Evolutionary conservation across 2,329 filamentous ascomycete species (phyloP).

Genomic region (Pseudogymnoascus sp.): DNA sequence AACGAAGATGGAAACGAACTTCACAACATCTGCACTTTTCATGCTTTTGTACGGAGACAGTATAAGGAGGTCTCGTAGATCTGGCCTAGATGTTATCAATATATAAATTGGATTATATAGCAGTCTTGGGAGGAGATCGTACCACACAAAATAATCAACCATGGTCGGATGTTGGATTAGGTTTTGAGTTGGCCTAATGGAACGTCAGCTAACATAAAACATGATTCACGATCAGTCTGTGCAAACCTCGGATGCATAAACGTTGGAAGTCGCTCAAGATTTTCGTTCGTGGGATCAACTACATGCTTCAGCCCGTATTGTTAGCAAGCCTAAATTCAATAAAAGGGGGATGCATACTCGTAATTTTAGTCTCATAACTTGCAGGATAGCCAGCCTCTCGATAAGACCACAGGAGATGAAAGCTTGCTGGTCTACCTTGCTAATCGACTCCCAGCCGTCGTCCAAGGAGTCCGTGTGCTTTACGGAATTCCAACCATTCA

Average conservation of each 20-base stretch:
- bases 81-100: neutral
- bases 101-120: neutral
- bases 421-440: neutral
- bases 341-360: neutral
- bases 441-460: neutral
- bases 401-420: slow-evolving; percentile 2
- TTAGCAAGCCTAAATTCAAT: neutral
- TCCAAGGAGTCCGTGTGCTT: neutral
- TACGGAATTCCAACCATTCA: neutral
- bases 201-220: neutral
- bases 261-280: neutral
- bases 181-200: neutral
- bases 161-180: neutral
- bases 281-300: neutral
- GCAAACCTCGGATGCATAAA: slow-evolving; percentile 1
- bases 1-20: neutral
- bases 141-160: slow-evolving; percentile 3
- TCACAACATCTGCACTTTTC: neutral
- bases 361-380: neutral
- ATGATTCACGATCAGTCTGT: neutral
- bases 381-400: neutral
- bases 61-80: neutral
- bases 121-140: neutral
- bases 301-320: neutral
- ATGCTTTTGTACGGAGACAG: neutral